Evolutionary conservation across 1,284 basidiomycete genomes (phyloP).

Genomic region (Cutaneotrichosporon sp.): DNA sequence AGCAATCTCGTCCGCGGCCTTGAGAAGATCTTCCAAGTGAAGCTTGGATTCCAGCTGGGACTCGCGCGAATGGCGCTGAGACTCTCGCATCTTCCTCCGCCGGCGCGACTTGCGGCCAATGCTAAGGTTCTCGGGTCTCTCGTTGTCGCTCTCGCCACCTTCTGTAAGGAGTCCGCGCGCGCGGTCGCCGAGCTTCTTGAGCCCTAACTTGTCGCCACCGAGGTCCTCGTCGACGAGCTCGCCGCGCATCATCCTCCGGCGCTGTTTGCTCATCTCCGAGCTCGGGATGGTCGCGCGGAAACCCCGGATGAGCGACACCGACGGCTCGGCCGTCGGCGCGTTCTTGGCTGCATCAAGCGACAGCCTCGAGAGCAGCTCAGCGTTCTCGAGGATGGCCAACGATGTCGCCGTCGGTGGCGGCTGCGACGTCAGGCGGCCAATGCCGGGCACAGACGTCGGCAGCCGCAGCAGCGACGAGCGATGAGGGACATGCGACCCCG

Average conservation of each 20-base stretch:
- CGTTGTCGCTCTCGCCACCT: conserved; percentile 12
- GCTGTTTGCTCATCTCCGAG: conserved; percentile 66
- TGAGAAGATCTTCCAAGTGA: conserved; percentile 71
- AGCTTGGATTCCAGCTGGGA: conserved; percentile 60
- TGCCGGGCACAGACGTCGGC: conserved; percentile 57
- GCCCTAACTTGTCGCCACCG: conserved; percentile 61
- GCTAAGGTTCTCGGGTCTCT: conserved; percentile 15
- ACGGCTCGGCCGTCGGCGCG: conserved; percentile 49
- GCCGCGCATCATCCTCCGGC: conserved; percentile 66
- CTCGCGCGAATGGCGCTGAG: conserved; percentile 62
- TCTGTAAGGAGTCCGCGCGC: conserved; percentile 63
- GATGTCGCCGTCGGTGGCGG: conserved; percentile 68
- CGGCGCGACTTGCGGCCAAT: conserved; percentile 52
- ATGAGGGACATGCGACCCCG: neutral
- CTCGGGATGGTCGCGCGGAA: conserved; percentile 89
- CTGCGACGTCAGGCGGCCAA: conserved; percentile 24
- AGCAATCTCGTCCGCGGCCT: conserved; percentile 76
- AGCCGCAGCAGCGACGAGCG: conserved; percentile 53
- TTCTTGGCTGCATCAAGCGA: conserved; percentile 64
- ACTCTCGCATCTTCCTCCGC: conserved; percentile 59
- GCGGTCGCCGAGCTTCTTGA: conserved; percentile 70
- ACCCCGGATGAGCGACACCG: conserved; percentile 62
- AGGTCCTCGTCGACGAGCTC: conserved; percentile 56
- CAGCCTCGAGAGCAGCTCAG: conserved; percentile 65
- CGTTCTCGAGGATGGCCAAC: conserved; percentile 74